Evolutionary conservation across 2,329 filamentous ascomycete species (phyloP).

Genomic region (Fusarium begoniae): DNA sequence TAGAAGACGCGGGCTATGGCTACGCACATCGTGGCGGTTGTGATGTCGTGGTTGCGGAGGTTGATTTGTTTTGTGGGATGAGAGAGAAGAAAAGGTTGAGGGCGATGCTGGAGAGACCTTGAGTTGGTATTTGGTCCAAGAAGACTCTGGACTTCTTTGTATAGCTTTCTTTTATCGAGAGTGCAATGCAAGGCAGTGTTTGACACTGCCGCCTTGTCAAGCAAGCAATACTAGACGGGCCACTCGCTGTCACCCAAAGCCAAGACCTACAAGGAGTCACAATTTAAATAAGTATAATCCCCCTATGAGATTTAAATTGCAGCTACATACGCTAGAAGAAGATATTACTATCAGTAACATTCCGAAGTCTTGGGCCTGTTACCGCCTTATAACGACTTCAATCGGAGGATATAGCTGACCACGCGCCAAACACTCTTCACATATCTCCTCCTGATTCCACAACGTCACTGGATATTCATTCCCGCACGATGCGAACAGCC

Average conservation of each 20-base stretch:
- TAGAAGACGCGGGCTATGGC: neutral
- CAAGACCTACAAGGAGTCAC: neutral
- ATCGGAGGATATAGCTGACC: neutral
- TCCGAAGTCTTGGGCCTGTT: neutral
- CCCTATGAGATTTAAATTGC: accelerated
- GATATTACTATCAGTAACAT: accelerated
- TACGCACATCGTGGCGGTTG: neutral
- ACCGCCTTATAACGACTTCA: neutral
- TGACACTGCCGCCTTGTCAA: neutral
- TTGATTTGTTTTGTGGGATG: neutral
- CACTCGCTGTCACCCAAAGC: too few species aligned
- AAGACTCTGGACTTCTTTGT: accelerated
- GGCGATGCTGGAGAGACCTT: neutral
- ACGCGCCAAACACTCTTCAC: neutral
- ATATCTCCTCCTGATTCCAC: neutral
- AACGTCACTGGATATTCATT: neutral
- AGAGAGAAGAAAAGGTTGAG: too few species aligned
- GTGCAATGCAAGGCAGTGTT: neutral
- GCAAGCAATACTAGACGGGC: too few species aligned
- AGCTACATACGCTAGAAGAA: neutral
- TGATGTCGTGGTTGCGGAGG: neutral
- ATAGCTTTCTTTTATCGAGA: neutral
- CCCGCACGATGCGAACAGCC: neutral
- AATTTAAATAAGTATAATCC: accelerated
- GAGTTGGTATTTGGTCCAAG: accelerated